Evolutionary conservation across 2,329 filamentous ascomycete species (phyloP), one percentile per base, ranked within the genome.

Genomic region (Aspergillus flavus): DNA sequence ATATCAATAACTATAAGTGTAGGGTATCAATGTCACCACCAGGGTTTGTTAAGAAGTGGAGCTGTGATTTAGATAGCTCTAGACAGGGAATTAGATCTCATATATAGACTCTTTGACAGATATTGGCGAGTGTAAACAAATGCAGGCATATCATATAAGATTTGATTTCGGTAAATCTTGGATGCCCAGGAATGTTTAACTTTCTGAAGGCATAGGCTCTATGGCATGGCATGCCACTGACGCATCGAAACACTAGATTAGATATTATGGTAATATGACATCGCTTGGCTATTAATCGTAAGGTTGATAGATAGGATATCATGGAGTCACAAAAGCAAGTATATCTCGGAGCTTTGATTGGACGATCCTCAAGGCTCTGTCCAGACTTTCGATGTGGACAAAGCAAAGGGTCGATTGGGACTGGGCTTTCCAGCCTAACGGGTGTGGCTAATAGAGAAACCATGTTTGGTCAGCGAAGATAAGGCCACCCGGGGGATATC

Each of bases 311-410:
- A 52, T 52, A 52, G 48, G 48, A 52, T 14, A 52, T 52, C 16
- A 14, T 14, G 28, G 28, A 34, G 48, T 52, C 21, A 21, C 48
- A 61, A 28, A 65, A 62, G 61, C 21, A 41, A 50, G 28, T 46
- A 36, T 66, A 70, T 68, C 69, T 58, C 34, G 12, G 21, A 11
- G 32, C 45, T 34, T 59, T 69, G 66, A 71, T 69, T 68, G 57
- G 69, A 65, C 30, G 45, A 61, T 45, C 36, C 45, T 54, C 48
- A 52, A 12, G 48, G 28, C 48, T 52, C 19, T 34, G 21, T 28
- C 59, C 21, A 32, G 45, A n/a, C n/a, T 23, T 28, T 32, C 12
- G 11, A 21, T 46, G 16, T 36, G 39, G 43, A 23, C 43, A 45
- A 46, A 21, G 36, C 28, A 43, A 36, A 19, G 12, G 41, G n/a